These are phyloP conservation scores for Xylaria hypoxylon DNA, from an alignment of 2,329 filamentous ascomycete species.

Conservation along the genomic window DNA sequence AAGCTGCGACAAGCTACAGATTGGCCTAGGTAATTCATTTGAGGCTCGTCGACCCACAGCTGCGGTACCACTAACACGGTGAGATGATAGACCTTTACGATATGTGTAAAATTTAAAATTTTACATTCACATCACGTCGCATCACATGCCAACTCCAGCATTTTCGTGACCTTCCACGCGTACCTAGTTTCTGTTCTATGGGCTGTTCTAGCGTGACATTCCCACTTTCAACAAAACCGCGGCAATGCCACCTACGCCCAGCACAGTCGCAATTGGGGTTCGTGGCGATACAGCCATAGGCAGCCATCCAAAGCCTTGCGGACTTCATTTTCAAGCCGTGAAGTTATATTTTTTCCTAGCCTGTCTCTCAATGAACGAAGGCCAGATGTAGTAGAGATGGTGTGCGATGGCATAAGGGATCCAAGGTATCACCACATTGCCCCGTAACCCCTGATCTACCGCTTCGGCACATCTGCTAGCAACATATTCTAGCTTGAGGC, in stretches of 20 bases:
- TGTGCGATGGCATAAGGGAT: slow-evolving; percentile 49
- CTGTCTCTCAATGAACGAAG: slow-evolving; percentile 47
- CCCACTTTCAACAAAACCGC: not conserved
- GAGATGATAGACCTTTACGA: slow-evolving; percentile 9
- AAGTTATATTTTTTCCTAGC: slow-evolving; percentile 52
- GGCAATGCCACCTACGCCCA: slow-evolving; percentile 5
- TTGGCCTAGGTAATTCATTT: slow-evolving; percentile 12
- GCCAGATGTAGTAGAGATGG: slow-evolving; percentile 50
- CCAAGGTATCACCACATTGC: slow-evolving; percentile 50
- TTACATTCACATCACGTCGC: not conserved
- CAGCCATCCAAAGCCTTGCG: not conserved
- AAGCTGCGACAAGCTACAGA: not conserved
- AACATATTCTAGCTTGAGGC: slow-evolving; percentile 50
- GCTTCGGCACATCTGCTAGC: slow-evolving; percentile 48
- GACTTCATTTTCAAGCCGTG: slow-evolving; percentile 10
- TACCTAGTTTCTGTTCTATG: slow-evolving; percentile 11
- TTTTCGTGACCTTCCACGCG: not conserved
- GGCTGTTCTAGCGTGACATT: slow-evolving; percentile 13
- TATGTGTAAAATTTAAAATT: slow-evolving; percentile 18
- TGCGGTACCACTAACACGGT: slow-evolving; percentile 6
- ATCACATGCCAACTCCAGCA: slow-evolving; percentile 20
- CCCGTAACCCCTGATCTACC: slow-evolving; percentile 45
- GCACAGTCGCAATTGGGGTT: slow-evolving; percentile 21
- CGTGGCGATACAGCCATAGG: slow-evolving; percentile 5
- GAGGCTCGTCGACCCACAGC: slow-evolving; percentile 24